Conservation (phyloP, 768 basidiomycete species). For the Strobilomyces echinocephalus region DNA sequence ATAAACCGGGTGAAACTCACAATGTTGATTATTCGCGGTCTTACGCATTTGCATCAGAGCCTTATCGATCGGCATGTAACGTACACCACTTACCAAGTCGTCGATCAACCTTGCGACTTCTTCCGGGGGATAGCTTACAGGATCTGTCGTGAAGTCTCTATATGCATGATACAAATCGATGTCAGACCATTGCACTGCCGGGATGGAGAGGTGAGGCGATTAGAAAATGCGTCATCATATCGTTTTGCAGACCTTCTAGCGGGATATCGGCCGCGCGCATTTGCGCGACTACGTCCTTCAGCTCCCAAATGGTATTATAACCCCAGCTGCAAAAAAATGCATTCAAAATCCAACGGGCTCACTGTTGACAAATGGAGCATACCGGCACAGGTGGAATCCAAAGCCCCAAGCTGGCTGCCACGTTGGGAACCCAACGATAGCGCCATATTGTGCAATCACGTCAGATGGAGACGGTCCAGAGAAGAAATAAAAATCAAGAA, state of each 20-base stretch:
- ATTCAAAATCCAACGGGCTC: not conserved
- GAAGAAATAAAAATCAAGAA: conserved; percentile 74
- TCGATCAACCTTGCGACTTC: conserved; percentile 48
- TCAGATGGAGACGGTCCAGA: conserved; percentile 45
- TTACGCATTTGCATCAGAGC: not conserved
- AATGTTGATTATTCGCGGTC: conserved; percentile 22
- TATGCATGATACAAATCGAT: conserved; percentile 69
- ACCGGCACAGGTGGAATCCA: conserved; percentile 71
- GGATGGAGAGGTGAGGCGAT: not conserved
- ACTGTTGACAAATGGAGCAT: conserved; percentile 1
- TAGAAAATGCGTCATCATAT: not conserved
- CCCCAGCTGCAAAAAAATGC: conserved; percentile 33
- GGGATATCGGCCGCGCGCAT: conserved; percentile 68
- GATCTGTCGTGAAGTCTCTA: conserved; percentile 65
- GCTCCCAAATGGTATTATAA: conserved; percentile 47
- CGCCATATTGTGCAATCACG: conserved; percentile 67
- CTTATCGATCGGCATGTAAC: not conserved
- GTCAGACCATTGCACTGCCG: conserved; percentile 67
- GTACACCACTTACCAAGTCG: conserved; percentile 43
- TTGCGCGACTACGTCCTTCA: conserved; percentile 44
- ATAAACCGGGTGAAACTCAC: conserved; percentile 3
- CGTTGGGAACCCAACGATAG: conserved; percentile 57
- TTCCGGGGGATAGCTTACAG: conserved; percentile 53
- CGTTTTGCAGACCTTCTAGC: conserved; percentile 48
- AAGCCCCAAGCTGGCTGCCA: conserved; percentile 73